A percentile compares a stretch with the other conserved stretches of the same genome.
phyloP scores from a whole-genome alignment of 2,329 filamentous ascomycete species.

The Acrocalymma vagum region DNA sequence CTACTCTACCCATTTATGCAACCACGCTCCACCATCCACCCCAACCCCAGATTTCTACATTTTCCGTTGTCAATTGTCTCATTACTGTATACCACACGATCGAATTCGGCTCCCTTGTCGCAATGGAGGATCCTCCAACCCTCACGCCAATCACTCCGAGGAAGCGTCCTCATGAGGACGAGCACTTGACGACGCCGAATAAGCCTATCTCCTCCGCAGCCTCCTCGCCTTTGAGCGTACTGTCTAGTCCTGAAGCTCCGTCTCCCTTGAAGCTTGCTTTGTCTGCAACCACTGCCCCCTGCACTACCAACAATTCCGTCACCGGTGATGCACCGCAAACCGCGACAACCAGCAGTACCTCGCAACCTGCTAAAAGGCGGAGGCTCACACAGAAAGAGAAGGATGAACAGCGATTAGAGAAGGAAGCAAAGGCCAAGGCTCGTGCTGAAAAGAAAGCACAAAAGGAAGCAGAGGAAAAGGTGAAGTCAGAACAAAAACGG shows the following conservation, averaged over 20 bases:
- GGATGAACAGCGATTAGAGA: constrained; percentile 46
- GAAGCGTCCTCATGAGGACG: constrained; percentile 46
- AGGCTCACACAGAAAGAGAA: constrained; percentile 55
- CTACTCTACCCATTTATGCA: no score
- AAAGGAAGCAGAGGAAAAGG: constrained; percentile 44
- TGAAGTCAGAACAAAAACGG: constrained; percentile 45
- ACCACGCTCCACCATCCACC: no score
- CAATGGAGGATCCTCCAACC: constrained; percentile 41
- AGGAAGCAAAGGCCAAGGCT: constrained; percentile 47
- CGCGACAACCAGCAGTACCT: constrained; percentile 21
- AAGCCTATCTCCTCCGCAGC: constrained; percentile 34
- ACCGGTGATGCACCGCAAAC: constrained; percentile 12
- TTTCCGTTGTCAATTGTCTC: no score
- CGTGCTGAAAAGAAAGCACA: constrained; percentile 45
- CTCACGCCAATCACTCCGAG: constrained; percentile 27
- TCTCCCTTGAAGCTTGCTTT: constrained; percentile 32
- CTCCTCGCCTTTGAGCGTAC: constrained; percentile 39
- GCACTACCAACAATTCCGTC: constrained; percentile 20
- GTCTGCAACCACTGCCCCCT: constrained; percentile 18
- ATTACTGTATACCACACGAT: no score
- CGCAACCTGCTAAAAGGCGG: constrained; percentile 51
- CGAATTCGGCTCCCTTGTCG: no score
- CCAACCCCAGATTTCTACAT: no score
- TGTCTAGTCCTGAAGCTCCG: constrained; percentile 42
- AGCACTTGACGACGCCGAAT: constrained; percentile 37